These are phyloP conservation scores for Vitis rupestris DNA, from an alignment of 164 flowering plant genomes.

Conservation along the genomic window DNA sequence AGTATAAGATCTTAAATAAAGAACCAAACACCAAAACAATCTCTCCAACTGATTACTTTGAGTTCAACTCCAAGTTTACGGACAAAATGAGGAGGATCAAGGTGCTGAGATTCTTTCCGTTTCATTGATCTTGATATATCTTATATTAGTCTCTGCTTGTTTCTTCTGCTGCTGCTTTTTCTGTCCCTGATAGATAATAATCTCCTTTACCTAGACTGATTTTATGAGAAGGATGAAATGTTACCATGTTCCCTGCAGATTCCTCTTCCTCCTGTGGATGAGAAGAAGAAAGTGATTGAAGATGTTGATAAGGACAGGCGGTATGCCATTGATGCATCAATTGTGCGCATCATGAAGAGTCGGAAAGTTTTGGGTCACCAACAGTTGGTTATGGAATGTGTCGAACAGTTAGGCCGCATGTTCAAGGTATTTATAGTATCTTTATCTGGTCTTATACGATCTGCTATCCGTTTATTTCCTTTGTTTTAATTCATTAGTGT, in stretches of 20 bases:
- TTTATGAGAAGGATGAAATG: background rate
- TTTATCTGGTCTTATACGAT: background rate
- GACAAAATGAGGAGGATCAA: constrained; percentile 91
- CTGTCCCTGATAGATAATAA: background rate
- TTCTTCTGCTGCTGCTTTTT: background rate
- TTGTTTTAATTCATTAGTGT: background rate
- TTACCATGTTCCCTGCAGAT: constrained; percentile 40
- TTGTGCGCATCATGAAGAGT: constrained; percentile 94
- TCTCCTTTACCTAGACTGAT: background rate
- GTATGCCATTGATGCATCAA: constrained; percentile 93
- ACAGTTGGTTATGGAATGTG: constrained; percentile 86
- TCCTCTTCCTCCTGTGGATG: constrained; percentile 83
- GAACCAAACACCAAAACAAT: constrained; percentile 78
- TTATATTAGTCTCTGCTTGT: background rate
- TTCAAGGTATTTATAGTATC: constrained; percentile 52
- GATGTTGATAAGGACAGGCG: constrained; percentile 93
- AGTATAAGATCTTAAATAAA: constrained; percentile 78
- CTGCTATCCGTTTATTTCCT: background rate
- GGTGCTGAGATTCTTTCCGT: constrained; percentile 33
- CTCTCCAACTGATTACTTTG: constrained; percentile 66
- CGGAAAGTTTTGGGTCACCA: constrained; percentile 86
- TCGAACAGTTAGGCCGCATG: constrained; percentile 89
- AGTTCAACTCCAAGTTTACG: constrained; percentile 82
- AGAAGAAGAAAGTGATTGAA: constrained; percentile 86
- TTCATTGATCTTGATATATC: background rate